Base-by-base conservation (phyloP, 805 yeast species). In the Yarrowia sp. region DNA sequence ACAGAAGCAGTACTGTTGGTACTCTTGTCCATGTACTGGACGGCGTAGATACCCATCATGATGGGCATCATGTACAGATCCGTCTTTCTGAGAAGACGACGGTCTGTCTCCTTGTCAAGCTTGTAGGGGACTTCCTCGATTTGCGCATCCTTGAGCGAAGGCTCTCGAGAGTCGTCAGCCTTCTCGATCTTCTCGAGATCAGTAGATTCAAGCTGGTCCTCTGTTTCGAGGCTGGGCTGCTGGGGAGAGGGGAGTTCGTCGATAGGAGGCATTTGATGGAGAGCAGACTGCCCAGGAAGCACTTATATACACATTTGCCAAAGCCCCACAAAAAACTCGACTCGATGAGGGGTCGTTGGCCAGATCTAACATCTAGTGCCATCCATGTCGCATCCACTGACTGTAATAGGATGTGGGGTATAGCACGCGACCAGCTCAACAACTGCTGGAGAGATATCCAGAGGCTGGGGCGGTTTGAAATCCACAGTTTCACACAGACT, bases 1-100 rank as follows among this genome's bases (percentile, higher is more conserved):
- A 84, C 78, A 6, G 85, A 78, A 1, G 85, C 83, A 47, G 78
- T 79, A 21, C 82, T 74, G 51, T 76, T 78, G 3, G 86, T 73
- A 19, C 75, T 72, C 69, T 85, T 85, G 72, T 85, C 90, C 84
- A 85, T 81, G 65, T 76, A 81, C 70, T 84, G 87, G 19, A 79
- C 70, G 13, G 81, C 76, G 70, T 81, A 81, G 24, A 81, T 67
- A 22, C 78, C 62, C 65, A 80, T 78, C 72, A 84, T 74, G 59
- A 83, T 63, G 1, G 88, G 84, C 67, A 82, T 71, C 65, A 84
- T 65, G 63, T 71, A 77, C 18, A 77, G 44, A 68, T 84, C 88
- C 24, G 83, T 78, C 67, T 84, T 85, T 67, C 83, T 68, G 64
- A 75, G 67, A 42, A 79, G 69, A 3, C 53, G 53, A 8, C 53